phyloP scores from a whole-genome alignment of 1,284 basidiomycete genomes.

The Hypsizygus ulmarius region DNA sequence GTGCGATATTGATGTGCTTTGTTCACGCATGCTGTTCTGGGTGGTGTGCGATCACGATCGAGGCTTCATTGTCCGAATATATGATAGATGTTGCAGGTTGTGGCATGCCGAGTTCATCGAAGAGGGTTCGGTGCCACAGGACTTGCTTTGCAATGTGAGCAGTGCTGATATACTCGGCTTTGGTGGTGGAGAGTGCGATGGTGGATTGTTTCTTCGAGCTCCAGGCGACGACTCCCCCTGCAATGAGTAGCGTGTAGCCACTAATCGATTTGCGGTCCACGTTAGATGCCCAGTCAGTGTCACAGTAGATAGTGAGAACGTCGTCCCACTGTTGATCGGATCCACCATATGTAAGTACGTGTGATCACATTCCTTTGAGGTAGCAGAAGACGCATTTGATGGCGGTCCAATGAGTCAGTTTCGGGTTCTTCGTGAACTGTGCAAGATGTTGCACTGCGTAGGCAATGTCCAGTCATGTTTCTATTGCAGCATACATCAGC shows the following conservation, averaged over 20 bases:
- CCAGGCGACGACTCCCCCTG: slow-evolving; percentile 36
- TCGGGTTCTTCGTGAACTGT: slow-evolving; percentile 21
- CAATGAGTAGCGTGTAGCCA: slow-evolving; percentile 33
- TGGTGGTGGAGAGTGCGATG: too few relatives aligned
- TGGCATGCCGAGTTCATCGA: slow-evolving; percentile 22
- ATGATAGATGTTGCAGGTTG: slow-evolving; percentile 19
- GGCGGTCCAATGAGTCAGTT: slow-evolving; percentile 24
- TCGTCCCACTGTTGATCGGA: too few relatives aligned
- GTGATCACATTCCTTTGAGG: slow-evolving; percentile 23
- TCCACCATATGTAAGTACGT: slow-evolving; percentile 20
- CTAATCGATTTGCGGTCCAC: slow-evolving; percentile 27
- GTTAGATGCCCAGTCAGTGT: slow-evolving; percentile 24
- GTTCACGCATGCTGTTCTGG: slow-evolving; percentile 36
- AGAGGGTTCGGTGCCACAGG: slow-evolving; percentile 25
- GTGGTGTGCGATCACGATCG: slow-evolving; percentile 34
- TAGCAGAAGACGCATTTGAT: slow-evolving; percentile 25
- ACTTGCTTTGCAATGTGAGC: slow-evolving; percentile 28
- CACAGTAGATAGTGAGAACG: slow-evolving; percentile 21
- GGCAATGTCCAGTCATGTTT: slow-evolving; percentile 31
- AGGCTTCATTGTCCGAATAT: slow-evolving; percentile 34
- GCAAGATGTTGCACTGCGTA: too few relatives aligned
- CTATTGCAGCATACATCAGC: slow-evolving; percentile 31
- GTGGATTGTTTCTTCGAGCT: slow-evolving; percentile 31
- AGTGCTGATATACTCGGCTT: slow-evolving; percentile 31
- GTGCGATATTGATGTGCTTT: slow-evolving; percentile 47